Evolutionary conservation across 192 early-diverging fungal genomes (phyloP).

Genomic region (Entophlyctis luteolus): DNA sequence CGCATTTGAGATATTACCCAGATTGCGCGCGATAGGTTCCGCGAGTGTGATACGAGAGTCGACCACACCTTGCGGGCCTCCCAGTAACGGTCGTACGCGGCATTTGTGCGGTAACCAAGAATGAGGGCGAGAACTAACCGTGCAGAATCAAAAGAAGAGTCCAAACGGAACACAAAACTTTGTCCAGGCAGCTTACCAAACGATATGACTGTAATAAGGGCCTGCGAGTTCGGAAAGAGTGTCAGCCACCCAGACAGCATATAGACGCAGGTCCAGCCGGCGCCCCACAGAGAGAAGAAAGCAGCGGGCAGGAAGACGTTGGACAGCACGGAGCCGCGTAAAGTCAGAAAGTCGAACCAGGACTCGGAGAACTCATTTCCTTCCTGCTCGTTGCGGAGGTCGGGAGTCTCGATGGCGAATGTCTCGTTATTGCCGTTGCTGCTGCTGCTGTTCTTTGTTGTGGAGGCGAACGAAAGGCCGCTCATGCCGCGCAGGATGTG

Average conservation of each 20-base stretch:
- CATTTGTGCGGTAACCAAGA: slow-evolving; percentile 80
- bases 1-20: too few relatives aligned
- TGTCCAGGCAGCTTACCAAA: slow-evolving; percentile 21
- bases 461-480: too few relatives aligned
- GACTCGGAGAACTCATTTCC: slow-evolving; percentile 10
- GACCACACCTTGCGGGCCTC: slow-evolving; percentile 85
- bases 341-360: slow-evolving; percentile 14
- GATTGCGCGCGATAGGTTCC: slow-evolving; percentile 73
- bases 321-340: background rate
- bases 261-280: slow-evolving; percentile 4
- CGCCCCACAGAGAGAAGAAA: slow-evolving; percentile 11
- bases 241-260: background rate
- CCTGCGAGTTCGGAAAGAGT: slow-evolving; percentile 15
- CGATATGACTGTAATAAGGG: slow-evolving; percentile 40
- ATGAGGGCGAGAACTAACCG: slow-evolving; percentile 50
- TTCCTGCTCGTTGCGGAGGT: background rate
- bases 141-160: background rate
- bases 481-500: too few relatives aligned
- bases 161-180: too few relatives aligned
- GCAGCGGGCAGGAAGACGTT: slow-evolving; percentile 3
- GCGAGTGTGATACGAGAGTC: slow-evolving; percentile 62
- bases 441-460: too few relatives aligned
- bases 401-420: too few relatives aligned
- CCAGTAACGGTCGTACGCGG: slow-evolving; percentile 67
- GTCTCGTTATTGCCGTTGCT: too few relatives aligned